Base-by-base conservation (phyloP, 1,284 basidiomycete species). In the Cutaneotrichosporon sp. region DNA sequence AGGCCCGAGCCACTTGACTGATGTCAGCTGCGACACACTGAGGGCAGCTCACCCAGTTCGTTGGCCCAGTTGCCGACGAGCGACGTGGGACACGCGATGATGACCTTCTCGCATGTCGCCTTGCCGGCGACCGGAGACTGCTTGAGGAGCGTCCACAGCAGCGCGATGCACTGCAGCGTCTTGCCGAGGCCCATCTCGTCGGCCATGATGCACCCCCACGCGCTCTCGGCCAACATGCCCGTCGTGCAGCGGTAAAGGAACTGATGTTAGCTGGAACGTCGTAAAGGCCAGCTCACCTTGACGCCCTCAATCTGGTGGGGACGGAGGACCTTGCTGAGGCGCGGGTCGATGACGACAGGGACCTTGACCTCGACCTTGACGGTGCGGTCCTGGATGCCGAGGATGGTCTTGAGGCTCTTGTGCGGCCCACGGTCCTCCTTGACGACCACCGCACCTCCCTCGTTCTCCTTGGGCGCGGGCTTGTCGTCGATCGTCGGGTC, bases 241-340 rank as follows among this genome's bases (percentile, higher is more conserved):
- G 92, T 97, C 9, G 94, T 89, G 75, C 94, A 95, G 77, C 87
- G 89, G 80, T 97, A 99, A 74, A 99, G 81, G 79, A 99, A 99
- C 89, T 75, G 49, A 18, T 38, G 56, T 72, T 22, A 75, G 64
- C 31, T 55, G 33, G n/a, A n/a, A n/a, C n/a, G n/a, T n/a, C n/a
- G n/a, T n/a, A n/a, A n/a, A n/a, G n/a, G n/a, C n/a, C n/a, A 14
- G 72, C 83, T 64, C 67, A 92, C 92, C 84, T 97, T 97, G 65
- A 98, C 95, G 67, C 95, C 95, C 76, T 99, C 95, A 20, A 99
- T 87, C 79, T 99, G 95, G 86, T 99, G 97, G 14, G 97, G 97
- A 47, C 95, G 87, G 43, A 99, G 83, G 3, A 95, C 90, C 75
- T 93, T 95, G 52, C 85, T 81, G 31, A 99, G 82, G 49, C 85